Conservation (phyloP, 768 basidiomycete species). For the Lentinula edodes region DNA sequence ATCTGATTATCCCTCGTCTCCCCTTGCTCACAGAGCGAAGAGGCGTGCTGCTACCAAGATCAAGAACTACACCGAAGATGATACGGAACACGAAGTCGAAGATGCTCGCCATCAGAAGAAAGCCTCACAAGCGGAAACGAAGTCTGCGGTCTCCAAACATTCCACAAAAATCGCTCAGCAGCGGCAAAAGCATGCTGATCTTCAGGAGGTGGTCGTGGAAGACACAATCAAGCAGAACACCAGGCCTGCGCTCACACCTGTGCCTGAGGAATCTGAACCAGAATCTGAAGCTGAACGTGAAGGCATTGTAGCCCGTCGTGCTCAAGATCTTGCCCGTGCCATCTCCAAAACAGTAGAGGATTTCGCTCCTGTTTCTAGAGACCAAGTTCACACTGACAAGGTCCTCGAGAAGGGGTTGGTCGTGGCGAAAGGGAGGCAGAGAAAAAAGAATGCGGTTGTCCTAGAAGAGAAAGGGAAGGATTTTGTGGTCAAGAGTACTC, state of each 20-base stretch:
- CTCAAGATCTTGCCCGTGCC: conserved; percentile 29
- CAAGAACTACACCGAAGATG: neutral
- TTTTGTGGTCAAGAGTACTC: neutral
- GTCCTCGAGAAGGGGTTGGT: neutral
- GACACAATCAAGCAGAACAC: neutral
- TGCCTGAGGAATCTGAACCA: conserved; percentile 19
- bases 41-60: neutral
- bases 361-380: neutral
- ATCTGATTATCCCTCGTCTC: neutral
- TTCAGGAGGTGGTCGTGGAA: no score
- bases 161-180: neutral
- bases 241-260: conserved; percentile 23
- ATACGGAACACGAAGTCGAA: neutral
- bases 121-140: neutral
- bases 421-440: neutral
- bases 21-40: neutral
- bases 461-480: neutral
- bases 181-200: neutral
- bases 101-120: neutral
- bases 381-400: no score
- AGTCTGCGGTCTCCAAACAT: neutral
- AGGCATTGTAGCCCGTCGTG: conserved; percentile 23
- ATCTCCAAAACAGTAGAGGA: neutral
- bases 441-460: neutral
- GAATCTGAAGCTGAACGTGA: neutral